phyloP scores from a whole-genome alignment of 768 basidiomycete species.

The Suillus variegatus region DNA sequence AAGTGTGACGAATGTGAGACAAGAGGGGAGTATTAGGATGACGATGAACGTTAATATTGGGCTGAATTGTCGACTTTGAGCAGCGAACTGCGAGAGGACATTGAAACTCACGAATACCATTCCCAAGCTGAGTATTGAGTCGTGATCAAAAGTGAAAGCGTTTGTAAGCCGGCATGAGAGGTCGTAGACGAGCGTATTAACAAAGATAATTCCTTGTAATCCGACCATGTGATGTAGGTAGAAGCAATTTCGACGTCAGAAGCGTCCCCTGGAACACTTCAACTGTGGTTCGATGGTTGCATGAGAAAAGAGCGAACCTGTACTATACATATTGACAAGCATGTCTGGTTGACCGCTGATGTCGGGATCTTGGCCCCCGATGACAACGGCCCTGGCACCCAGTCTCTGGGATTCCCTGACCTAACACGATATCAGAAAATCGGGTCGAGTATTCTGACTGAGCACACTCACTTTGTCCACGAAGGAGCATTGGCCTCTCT shows the following conservation, averaged over 20 bases:
- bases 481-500: constrained; percentile 89
- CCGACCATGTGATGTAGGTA: constrained; percentile 85
- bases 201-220: constrained; percentile 69
- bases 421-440: constrained; percentile 14
- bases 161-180: constrained; percentile 74
- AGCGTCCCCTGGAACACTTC: constrained; percentile 63
- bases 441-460: constrained; percentile 20
- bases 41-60: constrained; percentile 86
- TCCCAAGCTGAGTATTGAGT: constrained; percentile 86
- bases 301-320: constrained; percentile 50
- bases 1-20: constrained; percentile 86
- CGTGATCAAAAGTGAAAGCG: constrained; percentile 74
- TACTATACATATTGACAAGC: constrained; percentile 90
- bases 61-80: constrained; percentile 37
- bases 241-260: constrained; percentile 83
- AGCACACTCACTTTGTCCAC: constrained; percentile 71
- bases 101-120: constrained; percentile 77
- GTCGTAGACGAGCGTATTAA: constrained; percentile 76
- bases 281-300: constrained; percentile 10
- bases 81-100: constrained; percentile 3
- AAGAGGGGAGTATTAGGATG: constrained; percentile 87
- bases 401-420: constrained; percentile 63
- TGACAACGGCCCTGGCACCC: constrained; percentile 88
- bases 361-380: constrained; percentile 79
- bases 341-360: constrained; percentile 68